Evolutionary conservation across 805 yeast species (phyloP), one percentile per base, ranked within the genome.

Genomic region (Hanseniaspora hatyaiensis): DNA sequence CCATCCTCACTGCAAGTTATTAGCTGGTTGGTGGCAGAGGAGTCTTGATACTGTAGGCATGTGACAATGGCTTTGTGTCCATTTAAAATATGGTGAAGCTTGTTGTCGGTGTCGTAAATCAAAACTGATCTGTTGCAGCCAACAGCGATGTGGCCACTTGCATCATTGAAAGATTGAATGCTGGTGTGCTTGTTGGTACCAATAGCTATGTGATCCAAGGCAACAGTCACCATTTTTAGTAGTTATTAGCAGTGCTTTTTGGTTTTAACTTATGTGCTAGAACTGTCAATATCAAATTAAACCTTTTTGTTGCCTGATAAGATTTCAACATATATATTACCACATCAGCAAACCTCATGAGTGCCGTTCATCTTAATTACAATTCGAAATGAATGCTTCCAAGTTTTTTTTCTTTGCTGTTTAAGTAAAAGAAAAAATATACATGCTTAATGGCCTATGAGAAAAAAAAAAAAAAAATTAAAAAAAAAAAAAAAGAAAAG

Each of bases 1-100:
- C 49, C 49, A 37, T 45, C 49, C 37, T 45, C 49, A 37, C 49
- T 45, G 31, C 49, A 45, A 11, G 49, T 45, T 12, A 45, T 37
- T n/a, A 45, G 24, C 24, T 45, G 49, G 26, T 45, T 45, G 28
- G 30, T 45, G 23, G 13, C 11, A 4, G 49, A 33, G n/a, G 36
- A 22, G 13, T 36, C 38, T 28, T 45, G 37, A 22, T 45, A 45
- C 24, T 45, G 42, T 12, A 45, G 26, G 18, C 49, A 45, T 8
- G 49, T 45, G 13, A 45, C 30, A 37, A 37, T 16, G 20, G 24
- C 13, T 31, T 45, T 32, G 33, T 45, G 49, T 4, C 38, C 42
- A 31, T 45, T 45, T n/a, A 45, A 37, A 23, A 45, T 38, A 19
- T 37, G 49, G 3, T 30, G 32, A 13, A 45, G 19, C 11, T 37